Base-by-base conservation (phyloP, 495 filamentous ascomycete species). In the Symbiotaphrina buchneri region DNA sequence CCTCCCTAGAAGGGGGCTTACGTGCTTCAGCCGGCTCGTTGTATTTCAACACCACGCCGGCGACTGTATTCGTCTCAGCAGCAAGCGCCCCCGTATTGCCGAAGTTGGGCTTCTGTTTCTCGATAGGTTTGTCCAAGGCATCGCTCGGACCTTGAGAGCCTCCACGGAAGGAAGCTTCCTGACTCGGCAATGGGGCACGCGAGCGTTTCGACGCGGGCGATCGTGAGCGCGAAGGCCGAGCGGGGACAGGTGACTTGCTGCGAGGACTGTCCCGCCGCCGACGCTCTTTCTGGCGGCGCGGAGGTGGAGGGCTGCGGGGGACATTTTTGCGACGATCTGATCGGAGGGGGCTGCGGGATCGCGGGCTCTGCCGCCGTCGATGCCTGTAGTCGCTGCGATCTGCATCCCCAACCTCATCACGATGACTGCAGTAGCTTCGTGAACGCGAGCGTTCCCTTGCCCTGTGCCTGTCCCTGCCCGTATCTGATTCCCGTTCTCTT, bases 11-110 rank as follows among this genome's bases (percentile, higher is more conserved):
- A 0, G 85, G 65, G 0, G 87, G 79, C 34, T 91, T 90, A 33
- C 87, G 78, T 14, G 83, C 76, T 53, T 95, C 87, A 13, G 81
- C 58, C 3, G 87, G 87, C 51, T 99, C 87, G 49, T 92, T 72
- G 55, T 99, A 95, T 56, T 95, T 95, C 14, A 99, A 58, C 2
- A 80, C 71, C 27, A 90, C 66, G n/a, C 69, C 70, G 30, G 63
- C 48, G 5, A 93, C 59, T 1, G 80, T 75, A 47, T 94, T 95
- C 27, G 80, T 80, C 40, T 81, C 81, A 6, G 78, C 77, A 10
- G 87, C 87, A 4, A 99, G 63, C 5, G 76, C 55, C 13, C 87
- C 87, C 0, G 78, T 80, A 24, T 61, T 66, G 4, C 61, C 67
- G 51, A 74, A 91, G 47, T 93, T 99, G 21, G 85, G 77, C 43